phyloP scores from a whole-genome alignment of 192 early-diverging fungal genomes.

The Coemansia sp. region DNA sequence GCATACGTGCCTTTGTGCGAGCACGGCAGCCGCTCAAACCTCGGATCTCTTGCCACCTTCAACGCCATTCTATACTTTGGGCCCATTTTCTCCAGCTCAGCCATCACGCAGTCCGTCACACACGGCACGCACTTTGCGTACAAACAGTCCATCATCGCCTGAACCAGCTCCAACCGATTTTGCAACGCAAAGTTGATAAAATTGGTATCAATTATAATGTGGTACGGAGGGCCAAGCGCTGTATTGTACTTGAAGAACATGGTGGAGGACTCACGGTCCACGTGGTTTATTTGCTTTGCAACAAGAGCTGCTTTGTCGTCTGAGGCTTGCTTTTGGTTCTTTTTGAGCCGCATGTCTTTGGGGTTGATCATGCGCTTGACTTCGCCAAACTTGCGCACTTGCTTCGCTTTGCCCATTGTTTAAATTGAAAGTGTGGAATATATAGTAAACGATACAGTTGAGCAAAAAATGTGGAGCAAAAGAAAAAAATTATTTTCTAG shows the following conservation, averaged over 20 bases:
- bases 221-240: constrained; percentile 93
- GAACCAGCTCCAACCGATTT: constrained; percentile 95
- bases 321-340: constrained; percentile 46
- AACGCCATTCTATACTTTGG: constrained; percentile 94
- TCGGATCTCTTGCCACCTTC: constrained; percentile 90
- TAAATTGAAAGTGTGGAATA: not conserved
- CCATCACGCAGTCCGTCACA: constrained; percentile 98
- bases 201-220: constrained; percentile 96
- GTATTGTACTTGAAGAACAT: constrained; percentile 98
- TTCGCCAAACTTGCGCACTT: constrained; percentile 89
- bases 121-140: constrained; percentile 97
- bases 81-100: constrained; percentile 97
- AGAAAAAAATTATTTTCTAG: constrained; percentile 2
- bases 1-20: constrained; percentile 98
- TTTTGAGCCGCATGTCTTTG: constrained; percentile 83
- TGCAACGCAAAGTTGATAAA: constrained; percentile 99
- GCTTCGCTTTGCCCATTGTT: constrained; percentile 79
- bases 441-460: not conserved
- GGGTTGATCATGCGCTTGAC: constrained; percentile 92
- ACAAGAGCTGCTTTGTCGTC: constrained; percentile 10
- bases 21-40: constrained; percentile 94
- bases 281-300: constrained; percentile 14
- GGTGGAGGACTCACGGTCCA: constrained; percentile 29
- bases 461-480: constrained; percentile 7
- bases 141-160: constrained; percentile 99